A percentile compares a stretch with the other conserved stretches of the same genome.
These are phyloP conservation scores for Aspergillus sclerotialis DNA, from an alignment of 2,329 filamentous ascomycete genomes.

Conservation along the genomic window DNA sequence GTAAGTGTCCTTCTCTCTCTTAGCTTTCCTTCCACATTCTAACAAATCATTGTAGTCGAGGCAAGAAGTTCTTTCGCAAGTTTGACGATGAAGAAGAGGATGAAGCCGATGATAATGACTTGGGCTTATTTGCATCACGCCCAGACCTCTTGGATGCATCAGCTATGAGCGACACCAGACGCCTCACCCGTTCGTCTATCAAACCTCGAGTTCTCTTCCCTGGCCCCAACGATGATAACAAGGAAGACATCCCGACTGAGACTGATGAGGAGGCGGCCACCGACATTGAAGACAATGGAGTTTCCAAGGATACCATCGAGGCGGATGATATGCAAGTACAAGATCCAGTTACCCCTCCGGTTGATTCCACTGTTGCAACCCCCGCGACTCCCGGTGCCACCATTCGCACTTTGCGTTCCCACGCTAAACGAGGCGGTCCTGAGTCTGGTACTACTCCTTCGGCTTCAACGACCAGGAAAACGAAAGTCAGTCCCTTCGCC, in stretches of 20 bases:
- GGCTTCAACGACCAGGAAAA: conserved; percentile 18
- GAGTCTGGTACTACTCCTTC: conserved; percentile 18
- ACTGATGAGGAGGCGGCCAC: conserved; percentile 49
- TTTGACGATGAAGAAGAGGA: conserved; percentile 40
- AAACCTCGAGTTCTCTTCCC: conserved; percentile 57
- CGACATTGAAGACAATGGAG: conserved; percentile 43
- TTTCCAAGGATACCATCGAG: conserved; percentile 10
- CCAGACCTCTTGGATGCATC: conserved; percentile 30
- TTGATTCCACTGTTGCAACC: conserved; percentile 14
- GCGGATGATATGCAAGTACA: conserved; percentile 12
- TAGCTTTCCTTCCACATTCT: conserved; percentile 12
- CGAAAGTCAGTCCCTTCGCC: conserved; percentile 34
- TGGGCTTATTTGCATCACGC: conserved; percentile 35
- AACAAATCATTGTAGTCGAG: conserved; percentile 42
- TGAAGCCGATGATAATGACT: conserved; percentile 36
- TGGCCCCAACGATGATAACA: conserved; percentile 35
- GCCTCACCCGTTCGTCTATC: conserved; percentile 51
- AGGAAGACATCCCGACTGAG: conserved; percentile 29
- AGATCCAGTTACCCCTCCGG: conserved; percentile 15
- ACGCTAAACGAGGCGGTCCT: conserved; percentile 17
- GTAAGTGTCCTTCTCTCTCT: conserved; percentile 40
- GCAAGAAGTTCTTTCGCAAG: conserved; percentile 54
- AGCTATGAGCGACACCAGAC: conserved; percentile 31
- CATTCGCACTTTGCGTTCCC: conserved; percentile 27
- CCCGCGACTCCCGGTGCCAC: conserved; percentile 26